A percentile compares a stretch with the other conserved stretches of the same genome.
These are phyloP conservation scores for Hygrocybe coccinea DNA, from an alignment of 768 basidiomycete genomes.

Conservation along the genomic window DNA sequence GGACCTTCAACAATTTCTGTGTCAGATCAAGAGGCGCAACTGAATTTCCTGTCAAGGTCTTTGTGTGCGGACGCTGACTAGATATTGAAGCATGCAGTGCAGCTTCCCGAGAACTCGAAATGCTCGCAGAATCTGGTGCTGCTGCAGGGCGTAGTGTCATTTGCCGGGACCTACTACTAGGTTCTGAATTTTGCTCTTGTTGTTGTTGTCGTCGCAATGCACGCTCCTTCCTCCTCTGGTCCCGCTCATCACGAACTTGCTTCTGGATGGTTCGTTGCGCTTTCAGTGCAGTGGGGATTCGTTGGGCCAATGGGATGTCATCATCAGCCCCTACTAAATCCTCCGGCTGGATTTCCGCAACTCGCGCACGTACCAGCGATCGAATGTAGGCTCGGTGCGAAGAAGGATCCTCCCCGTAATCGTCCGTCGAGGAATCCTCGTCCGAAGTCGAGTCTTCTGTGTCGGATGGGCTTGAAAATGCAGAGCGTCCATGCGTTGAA, in stretches of 20 bases:
- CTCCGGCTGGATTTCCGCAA: too few species aligned
- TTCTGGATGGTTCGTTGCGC: constrained; percentile 78
- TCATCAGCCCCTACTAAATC: constrained; percentile 47
- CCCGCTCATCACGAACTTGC: constrained; percentile 65
- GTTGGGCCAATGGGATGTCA: constrained; percentile 77
- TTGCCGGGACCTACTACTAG: constrained; percentile 17
- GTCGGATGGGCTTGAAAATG: constrained; percentile 33
- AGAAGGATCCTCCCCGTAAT: constrained; percentile 31
- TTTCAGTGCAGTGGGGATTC: constrained; percentile 75
- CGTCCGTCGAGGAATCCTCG: constrained; percentile 33
- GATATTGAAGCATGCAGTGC: constrained; percentile 34
- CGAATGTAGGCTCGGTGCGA: constrained; percentile 14
- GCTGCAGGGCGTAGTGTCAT: constrained; percentile 36
- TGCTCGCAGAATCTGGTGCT: constrained; percentile 20
- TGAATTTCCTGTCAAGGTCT: constrained; percentile 40
- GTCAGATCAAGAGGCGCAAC: constrained; percentile 50
- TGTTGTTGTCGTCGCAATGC: constrained; percentile 24
- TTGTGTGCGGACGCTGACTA: constrained; percentile 37
- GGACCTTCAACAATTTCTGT: constrained; percentile 51
- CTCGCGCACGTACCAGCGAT: too few species aligned
- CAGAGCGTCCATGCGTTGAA: constrained; percentile 29
- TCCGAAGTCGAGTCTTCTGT: constrained; percentile 36
- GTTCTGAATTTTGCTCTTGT: constrained; percentile 14
- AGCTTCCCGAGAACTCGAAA: constrained; percentile 37
- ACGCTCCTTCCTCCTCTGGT: constrained; percentile 50